Conservation (phyloP, 306 rosid species). For the Begonia fuchsioides region DNA sequence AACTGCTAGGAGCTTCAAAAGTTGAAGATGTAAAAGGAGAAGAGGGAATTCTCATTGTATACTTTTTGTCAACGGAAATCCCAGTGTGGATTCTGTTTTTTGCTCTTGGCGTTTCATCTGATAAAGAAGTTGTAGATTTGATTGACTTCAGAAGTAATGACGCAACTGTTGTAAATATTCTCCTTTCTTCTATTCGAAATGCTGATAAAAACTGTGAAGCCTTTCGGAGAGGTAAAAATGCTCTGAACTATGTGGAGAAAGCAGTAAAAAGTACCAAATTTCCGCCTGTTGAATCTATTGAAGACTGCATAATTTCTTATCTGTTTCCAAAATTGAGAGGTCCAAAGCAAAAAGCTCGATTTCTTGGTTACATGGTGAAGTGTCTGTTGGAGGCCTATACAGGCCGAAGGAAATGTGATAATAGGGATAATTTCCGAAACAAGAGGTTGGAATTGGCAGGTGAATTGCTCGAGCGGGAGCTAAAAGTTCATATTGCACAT, state of each 20-base stretch:
- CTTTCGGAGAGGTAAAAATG: slow-evolving; percentile 35
- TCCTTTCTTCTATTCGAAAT: slow-evolving; percentile 59
- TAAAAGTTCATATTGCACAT: slow-evolving; percentile 69
- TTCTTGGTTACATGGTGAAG: slow-evolving; percentile 88
- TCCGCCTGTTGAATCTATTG: slow-evolving; percentile 63
- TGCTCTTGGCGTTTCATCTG: slow-evolving; percentile 68
- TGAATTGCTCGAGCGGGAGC: slow-evolving; percentile 81
- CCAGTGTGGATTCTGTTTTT: slow-evolving; percentile 84
- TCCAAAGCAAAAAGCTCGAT: slow-evolving; percentile 51
- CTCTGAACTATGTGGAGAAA: slow-evolving; percentile 27
- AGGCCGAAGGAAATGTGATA: slow-evolving; percentile 63
- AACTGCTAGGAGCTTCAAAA: slow-evolving; percentile 31
- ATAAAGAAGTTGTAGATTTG: slow-evolving; percentile 59
- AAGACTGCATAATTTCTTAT: slow-evolving; percentile 46
- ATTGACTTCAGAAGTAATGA: slow-evolving; percentile 47
- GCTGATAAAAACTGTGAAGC: slow-evolving; percentile 39
- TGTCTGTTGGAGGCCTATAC: slow-evolving; percentile 60
- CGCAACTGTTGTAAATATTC: slow-evolving; percentile 38
- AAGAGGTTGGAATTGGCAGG: slow-evolving; percentile 86
- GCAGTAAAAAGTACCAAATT: slow-evolving; percentile 34
- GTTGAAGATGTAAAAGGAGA: slow-evolving; percentile 42
- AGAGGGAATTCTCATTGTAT: slow-evolving; percentile 55
- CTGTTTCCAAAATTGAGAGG: slow-evolving; percentile 53
- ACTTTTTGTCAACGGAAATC: slow-evolving; percentile 60
- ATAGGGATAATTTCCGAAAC: slow-evolving; percentile 80